Evolutionary conservation across 495 filamentous ascomycete genomes (phyloP).

Genomic region (Trichodelitschia bisporula): DNA sequence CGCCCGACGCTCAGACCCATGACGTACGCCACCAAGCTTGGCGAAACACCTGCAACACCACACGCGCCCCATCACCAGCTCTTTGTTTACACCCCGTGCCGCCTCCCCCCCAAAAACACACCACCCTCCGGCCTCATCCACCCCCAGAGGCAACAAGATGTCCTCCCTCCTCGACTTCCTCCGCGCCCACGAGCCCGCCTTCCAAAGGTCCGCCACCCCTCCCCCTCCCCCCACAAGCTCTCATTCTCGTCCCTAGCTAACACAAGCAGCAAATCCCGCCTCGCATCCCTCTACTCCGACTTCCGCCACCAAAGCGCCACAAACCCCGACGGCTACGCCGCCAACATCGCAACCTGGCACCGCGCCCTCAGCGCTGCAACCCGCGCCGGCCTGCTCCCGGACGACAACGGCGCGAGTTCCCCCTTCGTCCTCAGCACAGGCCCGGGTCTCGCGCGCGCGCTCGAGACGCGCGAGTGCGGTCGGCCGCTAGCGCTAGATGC

Average conservation of each 20-base stretch:
- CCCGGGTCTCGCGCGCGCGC: conserved; percentile 14
- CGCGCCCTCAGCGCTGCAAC: conserved; percentile 42
- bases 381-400: conserved; percentile 36
- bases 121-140: background rate
- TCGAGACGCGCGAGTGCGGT: conserved; percentile 61
- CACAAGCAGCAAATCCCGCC: conserved; percentile 35
- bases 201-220: conserved; percentile 28
- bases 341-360: conserved; percentile 71
- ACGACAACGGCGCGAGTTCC: conserved; percentile 9
- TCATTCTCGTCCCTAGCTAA: conserved; percentile 3
- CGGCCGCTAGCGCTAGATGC: conserved; percentile 58
- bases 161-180: conserved; percentile 36
- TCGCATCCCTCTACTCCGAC: conserved; percentile 86
- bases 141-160: conserved; percentile 16
- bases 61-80: no score
- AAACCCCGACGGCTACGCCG: conserved; percentile 76
- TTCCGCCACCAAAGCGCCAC: conserved; percentile 52
- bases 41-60: no score
- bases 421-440: background rate
- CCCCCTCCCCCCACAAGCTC: background rate
- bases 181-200: conserved; percentile 34
- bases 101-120: no score
- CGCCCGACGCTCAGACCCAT: no score
- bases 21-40: no score
- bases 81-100: no score